Percentiles rank a stretch among this genome's conserved stretches.
phyloP scores from a whole-genome alignment of 2,329 filamentous ascomycete genomes.

The Colletotrichum neosansevieriae region DNA sequence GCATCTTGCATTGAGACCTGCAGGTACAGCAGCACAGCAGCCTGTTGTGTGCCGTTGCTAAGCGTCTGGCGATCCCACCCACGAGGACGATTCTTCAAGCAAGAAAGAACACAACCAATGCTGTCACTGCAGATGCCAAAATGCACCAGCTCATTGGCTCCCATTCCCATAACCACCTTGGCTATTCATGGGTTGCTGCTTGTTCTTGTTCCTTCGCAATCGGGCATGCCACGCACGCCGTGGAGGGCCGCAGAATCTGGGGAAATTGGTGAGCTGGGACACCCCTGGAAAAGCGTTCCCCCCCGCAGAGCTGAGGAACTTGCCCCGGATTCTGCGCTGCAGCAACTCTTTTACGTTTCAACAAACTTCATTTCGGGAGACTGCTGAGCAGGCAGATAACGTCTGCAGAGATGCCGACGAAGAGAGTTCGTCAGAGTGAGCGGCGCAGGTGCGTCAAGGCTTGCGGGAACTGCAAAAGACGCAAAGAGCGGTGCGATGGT shows the following conservation, averaged over 20 bases:
- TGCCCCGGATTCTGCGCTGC: conserved; percentile 5
- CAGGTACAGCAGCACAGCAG: neutral
- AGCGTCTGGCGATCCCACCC: conserved; percentile 5
- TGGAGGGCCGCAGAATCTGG: conserved; percentile 12
- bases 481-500: conserved; percentile 48
- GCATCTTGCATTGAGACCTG: conserved; percentile 1
- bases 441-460: conserved; percentile 46
- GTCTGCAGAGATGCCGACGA: conserved; percentile 42
- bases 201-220: neutral
- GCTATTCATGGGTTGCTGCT: neutral
- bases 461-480: conserved; percentile 46
- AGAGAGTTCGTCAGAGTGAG: conserved; percentile 41
- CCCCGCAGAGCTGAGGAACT: too few relatives aligned
- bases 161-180: neutral
- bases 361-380: neutral
- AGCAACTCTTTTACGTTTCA: neutral
- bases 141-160: neutral
- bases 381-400: neutral
- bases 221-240: conserved; percentile 3
- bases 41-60: neutral
- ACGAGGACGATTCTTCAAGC: conserved; percentile 17
- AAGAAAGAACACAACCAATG: conserved; percentile 9
- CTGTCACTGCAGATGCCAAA: conserved; percentile 4
- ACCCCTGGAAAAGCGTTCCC: conserved; percentile 8
- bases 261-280: conserved; percentile 21